These are phyloP conservation scores for Cladobotryum protrusum DNA, from an alignment of 2,329 filamentous ascomycete species.

Conservation along the genomic window DNA sequence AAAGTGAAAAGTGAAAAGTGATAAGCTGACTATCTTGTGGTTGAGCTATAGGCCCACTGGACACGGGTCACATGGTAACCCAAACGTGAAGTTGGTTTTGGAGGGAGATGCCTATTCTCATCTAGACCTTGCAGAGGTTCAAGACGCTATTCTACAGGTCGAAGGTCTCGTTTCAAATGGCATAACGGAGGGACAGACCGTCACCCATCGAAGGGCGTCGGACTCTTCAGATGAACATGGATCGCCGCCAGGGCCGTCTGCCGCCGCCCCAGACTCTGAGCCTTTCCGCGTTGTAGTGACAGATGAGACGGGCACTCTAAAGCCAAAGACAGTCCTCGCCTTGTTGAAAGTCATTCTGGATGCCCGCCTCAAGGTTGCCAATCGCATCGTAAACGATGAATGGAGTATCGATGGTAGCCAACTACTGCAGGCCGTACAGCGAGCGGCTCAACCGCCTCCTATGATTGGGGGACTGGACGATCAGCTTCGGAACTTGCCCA, in stretches of 20 bases:
- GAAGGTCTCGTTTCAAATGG: slow-evolving; percentile 14
- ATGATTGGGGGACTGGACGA: slow-evolving; percentile 25
- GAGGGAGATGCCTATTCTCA: slow-evolving; percentile 26
- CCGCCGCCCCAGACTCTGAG: not conserved
- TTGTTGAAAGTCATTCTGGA: slow-evolving; percentile 25
- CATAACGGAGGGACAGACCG: not conserved
- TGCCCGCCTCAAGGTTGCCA: slow-evolving; percentile 23
- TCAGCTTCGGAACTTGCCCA: slow-evolving; percentile 35
- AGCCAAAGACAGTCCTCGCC: slow-evolving; percentile 22
- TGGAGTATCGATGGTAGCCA: slow-evolving; percentile 22
- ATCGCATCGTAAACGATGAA: slow-evolving; percentile 25
- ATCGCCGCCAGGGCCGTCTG: not conserved
- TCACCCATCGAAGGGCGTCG: not conserved
- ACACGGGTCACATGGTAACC: slow-evolving; percentile 3
- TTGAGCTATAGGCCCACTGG: slow-evolving; percentile 3
- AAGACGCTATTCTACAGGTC: slow-evolving; percentile 29
- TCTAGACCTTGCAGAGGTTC: slow-evolving; percentile 28
- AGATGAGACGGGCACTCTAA: slow-evolving; percentile 20
- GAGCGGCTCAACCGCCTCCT: slow-evolving; percentile 13
- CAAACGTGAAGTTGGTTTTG: slow-evolving; percentile 8
- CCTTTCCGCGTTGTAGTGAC: slow-evolving; percentile 19
- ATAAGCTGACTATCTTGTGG: slow-evolving; percentile 8
- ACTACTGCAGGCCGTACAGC: slow-evolving; percentile 19
- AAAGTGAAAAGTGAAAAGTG: not conserved
- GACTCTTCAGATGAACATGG: slow-evolving; percentile 10